Conservation (phyloP, 805 yeast genomes). For the Metschnikowia amazonensis region DNA sequence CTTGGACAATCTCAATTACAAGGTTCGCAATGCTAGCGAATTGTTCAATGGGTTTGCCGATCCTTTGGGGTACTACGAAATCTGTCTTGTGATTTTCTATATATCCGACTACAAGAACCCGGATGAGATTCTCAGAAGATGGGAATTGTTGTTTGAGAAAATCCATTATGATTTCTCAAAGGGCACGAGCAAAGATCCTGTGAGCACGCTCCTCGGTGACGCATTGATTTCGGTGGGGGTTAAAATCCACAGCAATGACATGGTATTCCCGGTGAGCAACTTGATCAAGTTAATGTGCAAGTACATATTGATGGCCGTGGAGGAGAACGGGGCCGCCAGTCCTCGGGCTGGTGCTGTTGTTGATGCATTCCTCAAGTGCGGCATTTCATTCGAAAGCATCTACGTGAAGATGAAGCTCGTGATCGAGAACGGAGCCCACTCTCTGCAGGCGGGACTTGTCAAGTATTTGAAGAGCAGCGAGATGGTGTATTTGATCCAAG, state of each 20-base stretch:
- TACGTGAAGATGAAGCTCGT: constrained; percentile 62
- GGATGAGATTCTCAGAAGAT: constrained; percentile 76
- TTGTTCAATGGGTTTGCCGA: constrained; percentile 83
- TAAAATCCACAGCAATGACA: constrained; percentile 62
- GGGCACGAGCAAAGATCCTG: constrained; percentile 26
- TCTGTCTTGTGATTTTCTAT: constrained; percentile 74
- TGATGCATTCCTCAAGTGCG: constrained; percentile 60
- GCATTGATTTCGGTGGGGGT: constrained; percentile 53
- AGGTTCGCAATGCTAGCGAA: constrained; percentile 68
- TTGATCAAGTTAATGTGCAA: constrained; percentile 63
- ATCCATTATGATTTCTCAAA: constrained; percentile 31
- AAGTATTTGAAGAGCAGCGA: constrained; percentile 42
- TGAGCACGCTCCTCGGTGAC: constrained; percentile 35
- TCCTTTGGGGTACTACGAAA: constrained; percentile 81
- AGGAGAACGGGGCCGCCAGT: constrained; percentile 24
- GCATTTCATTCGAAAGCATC: constrained; percentile 59
- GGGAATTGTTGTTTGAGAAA: constrained; percentile 69
- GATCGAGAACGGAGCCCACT: constrained; percentile 56
- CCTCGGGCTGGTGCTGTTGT: constrained; percentile 54
- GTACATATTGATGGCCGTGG: constrained; percentile 40
- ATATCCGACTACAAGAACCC: constrained; percentile 80
- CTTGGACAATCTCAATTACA: constrained; percentile 52
- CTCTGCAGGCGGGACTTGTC: constrained; percentile 46
- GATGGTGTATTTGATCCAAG: constrained; percentile 59
- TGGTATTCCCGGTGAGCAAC: constrained; percentile 74